A percentile compares a stretch with the other conserved stretches of the same genome.
Conservation (phyloP, 306 rosid genomes). For the Crataegus laevigata region DNA sequence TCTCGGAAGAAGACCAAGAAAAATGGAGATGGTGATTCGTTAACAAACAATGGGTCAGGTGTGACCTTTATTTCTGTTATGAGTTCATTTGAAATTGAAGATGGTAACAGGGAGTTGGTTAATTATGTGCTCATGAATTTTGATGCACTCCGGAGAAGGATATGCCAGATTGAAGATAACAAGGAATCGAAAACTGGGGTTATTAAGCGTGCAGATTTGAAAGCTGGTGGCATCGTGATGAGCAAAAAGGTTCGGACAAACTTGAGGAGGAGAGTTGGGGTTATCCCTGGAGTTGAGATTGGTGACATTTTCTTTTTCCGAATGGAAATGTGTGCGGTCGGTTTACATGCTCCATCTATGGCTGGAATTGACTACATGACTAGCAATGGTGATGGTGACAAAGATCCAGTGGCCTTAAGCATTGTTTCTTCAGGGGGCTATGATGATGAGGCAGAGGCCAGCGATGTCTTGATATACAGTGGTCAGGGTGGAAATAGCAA, state of each 20-base stretch:
- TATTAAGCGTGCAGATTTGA: constrained; percentile 46
- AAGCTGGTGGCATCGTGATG: constrained; percentile 41
- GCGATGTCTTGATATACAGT: constrained; percentile 49
- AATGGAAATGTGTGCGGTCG: constrained; percentile 51
- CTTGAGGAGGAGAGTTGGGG: constrained; percentile 43
- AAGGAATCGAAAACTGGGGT: constrained; percentile 14
- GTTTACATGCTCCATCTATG: constrained; percentile 62
- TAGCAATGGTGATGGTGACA: constrained; percentile 29
- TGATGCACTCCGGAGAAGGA: constrained; percentile 54
- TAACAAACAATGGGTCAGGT: not conserved
- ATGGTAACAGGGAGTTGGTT: constrained; percentile 38
- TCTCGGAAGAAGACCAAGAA: constrained; percentile 30
- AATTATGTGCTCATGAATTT: constrained; percentile 33
- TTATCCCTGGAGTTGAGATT: constrained; percentile 52
- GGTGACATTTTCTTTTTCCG: constrained; percentile 62
- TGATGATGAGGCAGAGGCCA: constrained; percentile 40
- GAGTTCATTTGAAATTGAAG: constrained; percentile 15
- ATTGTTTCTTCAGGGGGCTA: constrained; percentile 62
- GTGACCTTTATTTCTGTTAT: constrained; percentile 12
- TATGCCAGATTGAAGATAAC: constrained; percentile 52
- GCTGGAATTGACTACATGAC: constrained; percentile 54
- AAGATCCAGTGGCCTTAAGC: constrained; percentile 52
- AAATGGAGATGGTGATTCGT: not conserved
- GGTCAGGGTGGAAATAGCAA: constrained; percentile 57
- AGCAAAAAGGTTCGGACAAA: constrained; percentile 43